Base-by-base conservation (phyloP, 805 yeast genomes). In the Yamadazyma phyllophila region DNA sequence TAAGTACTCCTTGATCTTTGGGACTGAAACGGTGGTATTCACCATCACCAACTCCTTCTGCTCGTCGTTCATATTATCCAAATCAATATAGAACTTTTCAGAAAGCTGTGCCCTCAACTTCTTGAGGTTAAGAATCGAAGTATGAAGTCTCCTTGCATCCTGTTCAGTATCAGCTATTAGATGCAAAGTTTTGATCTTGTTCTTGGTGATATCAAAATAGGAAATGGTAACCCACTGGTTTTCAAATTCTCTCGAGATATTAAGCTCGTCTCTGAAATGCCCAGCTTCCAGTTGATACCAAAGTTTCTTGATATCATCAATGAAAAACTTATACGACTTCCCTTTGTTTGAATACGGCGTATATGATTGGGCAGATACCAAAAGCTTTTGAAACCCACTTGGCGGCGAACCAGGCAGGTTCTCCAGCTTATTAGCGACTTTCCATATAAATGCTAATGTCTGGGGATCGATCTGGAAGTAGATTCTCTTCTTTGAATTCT, bases 181-280 rank as follows among this genome's bases (percentile, higher is more conserved):
- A 64, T 92, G 97, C 43, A 94, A 62, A 0, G 91, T 86, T 55
- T 88, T 87, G 37, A 88, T 68, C 59, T 85, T 87, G 42, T 78
- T 72, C 44, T 77, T 81, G 5, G 78, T 71, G 6, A 76, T 72
- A 50, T 80, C 76, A 46, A 73, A 78, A 59, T 88, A 92, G 10
- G 89, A 80, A 27, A 92, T 77, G 0, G 96, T 83, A 0, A 88
- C 74, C 99, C 99, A 92, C 7, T 78, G 64, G 10, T 73, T 69
- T 36, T 81, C 80, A 44, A 76, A 78, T 41, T 84, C 89, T 30
- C 80, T 68, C 1, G 90, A 78, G 1, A 89, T 77, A 31, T 85
- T 82, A 53, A 88, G 79, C 62, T 90, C 96, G 58, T 91, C 96
- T 49, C 96, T 68, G 59, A 90, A 92, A 53, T 88, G 88, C 30